phyloP scores from a whole-genome alignment of 768 basidiomycete species.

The Phanerochaete sordida region DNA sequence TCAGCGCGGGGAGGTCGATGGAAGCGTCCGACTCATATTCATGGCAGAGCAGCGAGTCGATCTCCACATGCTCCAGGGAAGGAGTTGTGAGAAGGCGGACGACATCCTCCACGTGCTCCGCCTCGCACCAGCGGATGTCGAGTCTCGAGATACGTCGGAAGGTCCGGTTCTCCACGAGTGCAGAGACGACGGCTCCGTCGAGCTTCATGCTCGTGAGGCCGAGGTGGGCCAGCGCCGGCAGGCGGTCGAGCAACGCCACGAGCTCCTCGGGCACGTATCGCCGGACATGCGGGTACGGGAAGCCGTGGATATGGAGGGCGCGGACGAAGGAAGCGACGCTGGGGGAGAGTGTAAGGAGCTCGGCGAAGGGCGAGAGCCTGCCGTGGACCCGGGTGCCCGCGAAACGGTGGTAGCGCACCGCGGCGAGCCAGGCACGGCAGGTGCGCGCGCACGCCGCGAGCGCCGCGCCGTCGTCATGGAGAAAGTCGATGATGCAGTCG shows the following conservation, averaged over 20 bases:
- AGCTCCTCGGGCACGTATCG: background rate
- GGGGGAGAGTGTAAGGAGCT: conserved; percentile 3
- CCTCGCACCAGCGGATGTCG: background rate
- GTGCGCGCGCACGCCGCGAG: conserved; percentile 11
- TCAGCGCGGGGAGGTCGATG: background rate
- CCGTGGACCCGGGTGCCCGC: background rate
- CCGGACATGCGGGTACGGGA: background rate
- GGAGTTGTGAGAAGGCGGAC: background rate
- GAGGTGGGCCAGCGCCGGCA: background rate
- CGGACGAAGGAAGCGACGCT: conserved; percentile 6
- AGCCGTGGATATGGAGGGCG: background rate
- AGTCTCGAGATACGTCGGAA: background rate
- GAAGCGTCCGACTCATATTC: background rate
- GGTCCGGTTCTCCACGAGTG: background rate
- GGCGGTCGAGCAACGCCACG: background rate
- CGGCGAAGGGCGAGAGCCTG: conserved; percentile 5
- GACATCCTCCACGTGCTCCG: background rate
- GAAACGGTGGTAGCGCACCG: conserved; percentile 14
- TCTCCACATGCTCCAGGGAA: background rate
- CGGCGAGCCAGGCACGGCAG: conserved; percentile 13
- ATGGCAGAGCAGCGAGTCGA: conserved; percentile 1
- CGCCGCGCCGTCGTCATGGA: conserved; percentile 10
- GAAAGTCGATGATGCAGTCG: conserved; percentile 17
- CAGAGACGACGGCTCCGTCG: background rate
- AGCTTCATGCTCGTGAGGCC: background rate